Percentiles rank a stretch among this genome's conserved stretches.
These are phyloP conservation scores for Alloteropsis semialata DNA, from an alignment of 176 grass and related monocot species.

Conservation along the genomic window DNA sequence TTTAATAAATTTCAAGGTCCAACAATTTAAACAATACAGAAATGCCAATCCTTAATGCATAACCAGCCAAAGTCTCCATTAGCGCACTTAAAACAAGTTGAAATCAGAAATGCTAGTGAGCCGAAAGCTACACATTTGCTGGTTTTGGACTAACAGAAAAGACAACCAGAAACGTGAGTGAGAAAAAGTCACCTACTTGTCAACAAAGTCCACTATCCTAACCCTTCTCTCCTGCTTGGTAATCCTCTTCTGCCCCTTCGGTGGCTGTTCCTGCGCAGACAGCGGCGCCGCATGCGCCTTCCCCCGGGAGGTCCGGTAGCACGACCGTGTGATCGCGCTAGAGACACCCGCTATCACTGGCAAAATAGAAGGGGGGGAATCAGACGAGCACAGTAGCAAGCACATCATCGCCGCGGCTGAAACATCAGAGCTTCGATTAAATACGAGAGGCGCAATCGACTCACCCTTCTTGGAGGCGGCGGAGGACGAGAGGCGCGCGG, in stretches of 20 bases:
- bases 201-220: slow-evolving; percentile 49
- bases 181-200: slow-evolving; percentile 39
- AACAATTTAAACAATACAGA: neutral
- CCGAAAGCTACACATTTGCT: neutral
- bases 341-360: slow-evolving; percentile 46
- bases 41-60: slow-evolving; percentile 10
- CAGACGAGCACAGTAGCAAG: neutral
- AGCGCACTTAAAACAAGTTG: neutral
- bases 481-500: slow-evolving; percentile 44
- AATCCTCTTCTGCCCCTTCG: slow-evolving; percentile 37
- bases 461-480: slow-evolving; percentile 54
- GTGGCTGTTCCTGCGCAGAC: slow-evolving; percentile 36
- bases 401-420: neutral
- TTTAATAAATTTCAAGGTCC: neutral
- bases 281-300: slow-evolving; percentile 57
- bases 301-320: slow-evolving; percentile 30
- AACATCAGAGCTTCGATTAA: neutral
- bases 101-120: slow-evolving; percentile 8
- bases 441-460: neutral
- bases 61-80: neutral
- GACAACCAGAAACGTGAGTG: slow-evolving; percentile 2
- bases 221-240: slow-evolving; percentile 38
- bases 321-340: slow-evolving; percentile 28
- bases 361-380: neutral
- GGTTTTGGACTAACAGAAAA: neutral